Conservation (phyloP, 148 eudicot genomes). For the Euryodendron excelsum region DNA sequence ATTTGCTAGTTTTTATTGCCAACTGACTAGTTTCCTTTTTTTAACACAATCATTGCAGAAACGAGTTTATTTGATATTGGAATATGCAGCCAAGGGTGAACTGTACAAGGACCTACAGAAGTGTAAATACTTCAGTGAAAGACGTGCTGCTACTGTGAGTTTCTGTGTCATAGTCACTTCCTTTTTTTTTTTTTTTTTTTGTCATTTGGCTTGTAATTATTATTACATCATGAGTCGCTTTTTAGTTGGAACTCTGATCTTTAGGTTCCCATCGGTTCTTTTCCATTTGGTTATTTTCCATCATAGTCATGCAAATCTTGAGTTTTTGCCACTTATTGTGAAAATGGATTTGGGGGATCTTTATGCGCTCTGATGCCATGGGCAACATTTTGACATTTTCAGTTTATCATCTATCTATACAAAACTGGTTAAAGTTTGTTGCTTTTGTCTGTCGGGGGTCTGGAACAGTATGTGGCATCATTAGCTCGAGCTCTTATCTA, state of each 20-base stretch:
- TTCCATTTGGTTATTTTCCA: neutral
- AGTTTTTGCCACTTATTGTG: too few species aligned
- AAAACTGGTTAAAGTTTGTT: neutral
- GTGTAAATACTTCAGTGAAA: conserved; percentile 88
- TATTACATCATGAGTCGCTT: too few species aligned
- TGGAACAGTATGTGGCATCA: conserved; percentile 79
- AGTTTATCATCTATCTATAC: neutral
- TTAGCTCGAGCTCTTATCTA: conserved; percentile 92
- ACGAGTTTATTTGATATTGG: conserved; percentile 87
- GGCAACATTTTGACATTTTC: neutral
- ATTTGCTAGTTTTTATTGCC: neutral
- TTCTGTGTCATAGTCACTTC: neutral
- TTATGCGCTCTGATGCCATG: too few species aligned
- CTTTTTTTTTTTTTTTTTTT: neutral
- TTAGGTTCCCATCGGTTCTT: neutral
- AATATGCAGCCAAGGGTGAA: conserved; percentile 97
- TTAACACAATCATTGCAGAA: conserved; percentile 48
- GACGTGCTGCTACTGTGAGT: conserved; percentile 89
- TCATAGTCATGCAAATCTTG: neutral
- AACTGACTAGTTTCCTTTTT: neutral
- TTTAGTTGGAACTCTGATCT: too few species aligned
- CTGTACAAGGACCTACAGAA: conserved; percentile 92
- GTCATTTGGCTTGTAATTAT: too few species aligned
- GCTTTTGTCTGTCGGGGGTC: conserved; percentile 8
- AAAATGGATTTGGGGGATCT: too few species aligned